Percentiles rank a stretch among this genome's conserved stretches.
phyloP scores from a whole-genome alignment of 306 rosid species.

The Oemleria cerasiformis region DNA sequence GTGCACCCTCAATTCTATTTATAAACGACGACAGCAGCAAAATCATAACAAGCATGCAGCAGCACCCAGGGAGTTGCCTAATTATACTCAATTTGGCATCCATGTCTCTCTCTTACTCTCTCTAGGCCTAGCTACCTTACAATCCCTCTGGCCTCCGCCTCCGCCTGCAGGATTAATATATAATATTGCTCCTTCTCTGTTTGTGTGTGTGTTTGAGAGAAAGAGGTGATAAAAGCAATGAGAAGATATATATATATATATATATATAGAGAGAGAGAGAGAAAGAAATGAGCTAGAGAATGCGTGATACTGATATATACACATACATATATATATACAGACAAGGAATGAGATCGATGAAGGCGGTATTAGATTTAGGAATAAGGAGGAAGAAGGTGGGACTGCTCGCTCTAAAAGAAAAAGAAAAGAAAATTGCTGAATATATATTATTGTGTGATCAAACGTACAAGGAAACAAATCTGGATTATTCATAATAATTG shows the following conservation, averaged over 20 bases:
- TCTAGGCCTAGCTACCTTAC: too few species aligned
- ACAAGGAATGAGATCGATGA: conserved; percentile 6
- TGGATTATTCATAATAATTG: neutral
- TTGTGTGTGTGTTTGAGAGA: neutral
- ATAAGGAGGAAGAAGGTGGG: neutral
- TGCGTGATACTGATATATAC: too few species aligned
- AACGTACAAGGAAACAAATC: conserved; percentile 14
- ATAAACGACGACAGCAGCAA: neutral
- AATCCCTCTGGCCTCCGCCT: too few species aligned
- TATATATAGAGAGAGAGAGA: neutral
- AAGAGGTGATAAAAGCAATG: conserved; percentile 14
- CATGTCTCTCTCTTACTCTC: too few species aligned
- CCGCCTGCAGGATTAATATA: neutral
- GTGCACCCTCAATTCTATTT: conserved; percentile 25
- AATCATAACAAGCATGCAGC: conserved; percentile 9
- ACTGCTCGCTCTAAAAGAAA: too few species aligned
- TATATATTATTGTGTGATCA: too few species aligned
- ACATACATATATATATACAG: neutral
- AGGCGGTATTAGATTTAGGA: too few species aligned
- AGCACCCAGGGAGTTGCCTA: neutral
- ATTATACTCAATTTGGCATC: too few species aligned
- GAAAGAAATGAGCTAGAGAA: neutral
- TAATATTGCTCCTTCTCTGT: too few species aligned
- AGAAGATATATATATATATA: neutral
- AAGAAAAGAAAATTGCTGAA: too few species aligned